A percentile compares a stretch with the other conserved stretches of the same genome.
Evolutionary conservation across 2,329 filamentous ascomycete species (phyloP).

Genomic region (Exophiala calicioides): DNA sequence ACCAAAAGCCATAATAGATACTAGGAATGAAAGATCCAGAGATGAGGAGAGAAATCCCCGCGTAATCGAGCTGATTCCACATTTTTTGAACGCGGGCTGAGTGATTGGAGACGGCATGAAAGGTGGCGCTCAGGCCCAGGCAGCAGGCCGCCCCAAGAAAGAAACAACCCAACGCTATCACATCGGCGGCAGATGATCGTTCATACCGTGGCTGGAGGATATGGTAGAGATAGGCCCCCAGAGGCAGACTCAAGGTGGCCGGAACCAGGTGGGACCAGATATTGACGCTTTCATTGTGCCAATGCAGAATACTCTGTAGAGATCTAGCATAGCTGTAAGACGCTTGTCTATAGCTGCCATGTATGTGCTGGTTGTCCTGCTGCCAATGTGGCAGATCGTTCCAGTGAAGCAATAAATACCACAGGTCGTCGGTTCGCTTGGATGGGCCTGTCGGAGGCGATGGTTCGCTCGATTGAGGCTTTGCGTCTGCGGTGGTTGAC

Average conservation of each 20-base stretch:
- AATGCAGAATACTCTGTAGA: constrained; percentile 59
- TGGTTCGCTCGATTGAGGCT: neutral
- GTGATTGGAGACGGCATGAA: constrained; percentile 83
- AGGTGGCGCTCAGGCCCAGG: constrained; percentile 79
- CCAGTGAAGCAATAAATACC: constrained; percentile 42
- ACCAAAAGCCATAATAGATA: constrained; percentile 83
- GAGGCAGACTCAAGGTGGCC: constrained; percentile 47
- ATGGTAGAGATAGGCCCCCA: constrained; percentile 56
- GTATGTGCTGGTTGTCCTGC: constrained; percentile 70
- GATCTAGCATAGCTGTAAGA: constrained; percentile 63
- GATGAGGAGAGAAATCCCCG: constrained; percentile 89
- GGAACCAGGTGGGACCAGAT: constrained; percentile 73
- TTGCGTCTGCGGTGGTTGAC: no score
- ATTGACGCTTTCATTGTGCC: constrained; percentile 71
- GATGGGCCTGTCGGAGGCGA: neutral
- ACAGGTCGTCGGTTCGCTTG: constrained; percentile 35
- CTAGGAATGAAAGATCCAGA: constrained; percentile 88
- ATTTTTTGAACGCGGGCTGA: constrained; percentile 73
- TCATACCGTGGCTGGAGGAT: constrained; percentile 66
- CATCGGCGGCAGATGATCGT: constrained; percentile 62
- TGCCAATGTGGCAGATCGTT: constrained; percentile 56
- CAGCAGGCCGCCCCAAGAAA: constrained; percentile 73
- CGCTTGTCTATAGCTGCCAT: constrained; percentile 63
- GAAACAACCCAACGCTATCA: constrained; percentile 75
- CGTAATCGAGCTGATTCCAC: constrained; percentile 92